phyloP scores from a whole-genome alignment of 2,329 filamentous ascomycete genomes.

The Thermothelomyces thermophilus region DNA sequence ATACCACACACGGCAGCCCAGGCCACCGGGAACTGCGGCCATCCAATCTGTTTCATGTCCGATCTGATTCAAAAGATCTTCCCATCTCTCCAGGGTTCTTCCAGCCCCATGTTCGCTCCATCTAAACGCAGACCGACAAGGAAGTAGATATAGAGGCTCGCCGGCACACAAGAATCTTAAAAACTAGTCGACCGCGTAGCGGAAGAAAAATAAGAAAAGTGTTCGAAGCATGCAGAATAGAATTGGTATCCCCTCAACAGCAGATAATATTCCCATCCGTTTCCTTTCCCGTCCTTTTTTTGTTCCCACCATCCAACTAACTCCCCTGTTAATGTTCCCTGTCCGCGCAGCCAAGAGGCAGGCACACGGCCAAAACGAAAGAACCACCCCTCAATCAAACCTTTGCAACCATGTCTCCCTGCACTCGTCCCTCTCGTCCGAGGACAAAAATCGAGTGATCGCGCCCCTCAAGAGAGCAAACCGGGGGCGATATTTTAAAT shows the following conservation, averaged over 20 bases:
- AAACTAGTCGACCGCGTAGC: neutral
- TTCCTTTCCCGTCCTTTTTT: neutral
- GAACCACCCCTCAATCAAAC: neutral
- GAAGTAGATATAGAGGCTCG: neutral
- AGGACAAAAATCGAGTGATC: neutral
- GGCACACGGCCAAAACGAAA: neutral
- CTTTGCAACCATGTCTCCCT: neutral
- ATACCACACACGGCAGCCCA: too few species aligned
- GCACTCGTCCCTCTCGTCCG: neutral
- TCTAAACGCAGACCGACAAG: too few species aligned
- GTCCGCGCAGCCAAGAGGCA: neutral
- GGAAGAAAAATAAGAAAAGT: neutral
- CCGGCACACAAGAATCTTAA: neutral
- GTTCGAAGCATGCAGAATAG: neutral
- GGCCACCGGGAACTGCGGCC: too few species aligned
- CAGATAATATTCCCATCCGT: neutral
- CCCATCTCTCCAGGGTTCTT: too few species aligned
- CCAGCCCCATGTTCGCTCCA: too few species aligned
- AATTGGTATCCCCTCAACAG: neutral
- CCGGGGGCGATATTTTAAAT: neutral
- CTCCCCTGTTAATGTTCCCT: neutral
- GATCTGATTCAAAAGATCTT: too few species aligned
- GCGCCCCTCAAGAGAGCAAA: neutral
- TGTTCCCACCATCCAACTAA: constrained; percentile 1
- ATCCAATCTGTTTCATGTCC: too few species aligned